Evolutionary conservation across 1,284 basidiomycete species (phyloP).

Genomic region (Moesziomyces sp.): DNA sequence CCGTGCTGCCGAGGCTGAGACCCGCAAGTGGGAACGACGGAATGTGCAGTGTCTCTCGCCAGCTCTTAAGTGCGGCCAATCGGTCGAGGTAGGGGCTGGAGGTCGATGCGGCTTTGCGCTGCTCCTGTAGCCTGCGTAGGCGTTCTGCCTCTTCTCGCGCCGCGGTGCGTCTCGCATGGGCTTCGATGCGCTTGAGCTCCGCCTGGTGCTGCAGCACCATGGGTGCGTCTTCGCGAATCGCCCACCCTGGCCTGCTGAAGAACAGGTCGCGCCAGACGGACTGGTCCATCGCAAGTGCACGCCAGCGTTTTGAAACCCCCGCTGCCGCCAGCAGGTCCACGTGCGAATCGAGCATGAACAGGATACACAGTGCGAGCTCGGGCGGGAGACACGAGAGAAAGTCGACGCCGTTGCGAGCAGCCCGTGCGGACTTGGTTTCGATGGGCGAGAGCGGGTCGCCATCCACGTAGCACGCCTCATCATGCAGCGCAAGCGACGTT

Average conservation of each 20-base stretch:
- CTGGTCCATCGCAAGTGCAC: slow-evolving; percentile 32
- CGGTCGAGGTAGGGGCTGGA: slow-evolving; percentile 26
- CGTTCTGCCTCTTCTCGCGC: slow-evolving; percentile 26
- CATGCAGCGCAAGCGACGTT: slow-evolving; percentile 6
- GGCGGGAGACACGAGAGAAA: slow-evolving; percentile 43
- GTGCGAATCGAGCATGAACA: slow-evolving; percentile 25
- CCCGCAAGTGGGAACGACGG: slow-evolving; percentile 32
- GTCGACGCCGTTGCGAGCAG: slow-evolving; percentile 20
- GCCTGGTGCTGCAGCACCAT: slow-evolving; percentile 37
- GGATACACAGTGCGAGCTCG: slow-evolving; percentile 49
- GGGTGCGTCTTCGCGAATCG: slow-evolving; percentile 47
- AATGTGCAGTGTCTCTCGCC: slow-evolving; percentile 48
- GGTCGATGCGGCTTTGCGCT: slow-evolving; percentile 10
- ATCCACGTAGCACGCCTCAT: slow-evolving; percentile 27
- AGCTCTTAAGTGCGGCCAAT: slow-evolving; percentile 32
- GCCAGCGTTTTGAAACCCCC: slow-evolving; percentile 38
- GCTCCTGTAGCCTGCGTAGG: slow-evolving; percentile 10
- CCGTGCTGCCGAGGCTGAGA: slow-evolving; percentile 7
- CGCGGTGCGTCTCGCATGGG: slow-evolving; percentile 14
- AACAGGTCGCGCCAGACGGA: slow-evolving; percentile 49
- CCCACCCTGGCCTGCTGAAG: slow-evolving; percentile 45
- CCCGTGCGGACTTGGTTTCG: not conserved
- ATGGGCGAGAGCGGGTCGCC: slow-evolving; percentile 9
- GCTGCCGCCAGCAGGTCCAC: slow-evolving; percentile 30
- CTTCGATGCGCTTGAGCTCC: slow-evolving; percentile 13